phyloP scores from a whole-genome alignment of 2,329 filamentous ascomycete genomes.

The Ophiostoma sp. region DNA sequence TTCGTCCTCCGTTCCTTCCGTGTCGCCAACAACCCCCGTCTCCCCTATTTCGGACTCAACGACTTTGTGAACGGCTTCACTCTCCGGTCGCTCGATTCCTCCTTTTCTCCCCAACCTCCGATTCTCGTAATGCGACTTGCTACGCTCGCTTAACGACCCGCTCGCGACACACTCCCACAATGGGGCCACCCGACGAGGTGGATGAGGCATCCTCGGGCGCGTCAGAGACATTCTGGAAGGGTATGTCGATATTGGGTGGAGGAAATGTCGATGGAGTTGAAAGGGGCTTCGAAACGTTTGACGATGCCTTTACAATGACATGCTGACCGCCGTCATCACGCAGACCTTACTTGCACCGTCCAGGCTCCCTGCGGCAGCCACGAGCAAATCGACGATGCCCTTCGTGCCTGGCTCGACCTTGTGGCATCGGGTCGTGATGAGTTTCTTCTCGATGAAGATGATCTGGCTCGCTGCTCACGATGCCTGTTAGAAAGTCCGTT shows the following conservation, averaged over 20 bases:
- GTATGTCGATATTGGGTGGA: not conserved
- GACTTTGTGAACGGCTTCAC: not conserved
- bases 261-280: not conserved
- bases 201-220: not conserved
- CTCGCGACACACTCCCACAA: constrained; percentile 14
- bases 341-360: constrained; percentile 53
- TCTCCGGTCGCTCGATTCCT: not conserved
- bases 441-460: constrained; percentile 73
- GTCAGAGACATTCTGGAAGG: constrained; percentile 6
- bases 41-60: not conserved
- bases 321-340: not conserved
- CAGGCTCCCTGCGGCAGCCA: constrained; percentile 51
- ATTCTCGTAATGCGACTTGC: constrained; percentile 15
- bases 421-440: constrained; percentile 74
- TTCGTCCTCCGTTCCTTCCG: not conserved
- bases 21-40: not conserved
- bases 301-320: not conserved
- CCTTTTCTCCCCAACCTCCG: not conserved
- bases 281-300: not conserved
- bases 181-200: constrained; percentile 12
- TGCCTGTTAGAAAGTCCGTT: constrained; percentile 73
- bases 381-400: constrained; percentile 73
- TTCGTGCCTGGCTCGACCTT: constrained; percentile 81
- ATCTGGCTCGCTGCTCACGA: constrained; percentile 77
- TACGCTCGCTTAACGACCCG: constrained; percentile 1